These are phyloP conservation scores for Uronychia setigera DNA, from an alignment of 73 alveolate species.

Conservation along the genomic window DNA sequence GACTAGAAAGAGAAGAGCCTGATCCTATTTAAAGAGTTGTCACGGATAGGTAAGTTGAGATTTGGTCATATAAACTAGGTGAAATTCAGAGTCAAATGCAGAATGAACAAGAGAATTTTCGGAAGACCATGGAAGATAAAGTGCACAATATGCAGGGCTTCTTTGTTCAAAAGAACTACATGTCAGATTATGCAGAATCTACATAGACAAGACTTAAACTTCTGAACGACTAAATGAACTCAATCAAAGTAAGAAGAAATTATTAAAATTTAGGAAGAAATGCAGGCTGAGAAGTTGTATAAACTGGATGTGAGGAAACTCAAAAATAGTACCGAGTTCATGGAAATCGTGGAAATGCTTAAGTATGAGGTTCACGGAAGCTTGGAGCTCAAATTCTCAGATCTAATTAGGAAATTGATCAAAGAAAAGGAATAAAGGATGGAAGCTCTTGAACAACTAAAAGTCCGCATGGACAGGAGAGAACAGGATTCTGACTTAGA, in stretches of 20 bases:
- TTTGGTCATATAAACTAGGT: too few relatives aligned
- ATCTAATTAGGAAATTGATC: neutral
- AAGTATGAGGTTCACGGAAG: neutral
- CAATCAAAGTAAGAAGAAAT: neutral
- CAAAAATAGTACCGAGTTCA: neutral
- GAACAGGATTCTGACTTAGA: neutral
- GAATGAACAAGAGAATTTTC: too few relatives aligned
- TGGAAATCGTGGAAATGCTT: neutral
- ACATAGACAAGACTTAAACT: neutral
- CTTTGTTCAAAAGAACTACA: neutral
- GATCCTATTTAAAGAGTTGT: too few relatives aligned
- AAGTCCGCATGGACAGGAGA: neutral
- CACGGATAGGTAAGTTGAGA: too few relatives aligned
- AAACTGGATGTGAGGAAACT: neutral
- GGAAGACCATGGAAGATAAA: neutral
- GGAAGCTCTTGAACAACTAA: neutral
- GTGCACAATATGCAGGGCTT: conserved; percentile 1
- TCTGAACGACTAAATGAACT: neutral
- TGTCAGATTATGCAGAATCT: neutral
- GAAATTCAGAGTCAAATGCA: too few relatives aligned
- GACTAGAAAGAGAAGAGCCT: too few relatives aligned
- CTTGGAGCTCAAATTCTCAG: neutral
- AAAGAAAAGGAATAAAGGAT: neutral
- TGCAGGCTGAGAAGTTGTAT: neutral
- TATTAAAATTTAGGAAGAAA: neutral